Evolutionary conservation across 83 land plant species (phyloP).

Genomic region (Diphasiastrum complanatum): DNA sequence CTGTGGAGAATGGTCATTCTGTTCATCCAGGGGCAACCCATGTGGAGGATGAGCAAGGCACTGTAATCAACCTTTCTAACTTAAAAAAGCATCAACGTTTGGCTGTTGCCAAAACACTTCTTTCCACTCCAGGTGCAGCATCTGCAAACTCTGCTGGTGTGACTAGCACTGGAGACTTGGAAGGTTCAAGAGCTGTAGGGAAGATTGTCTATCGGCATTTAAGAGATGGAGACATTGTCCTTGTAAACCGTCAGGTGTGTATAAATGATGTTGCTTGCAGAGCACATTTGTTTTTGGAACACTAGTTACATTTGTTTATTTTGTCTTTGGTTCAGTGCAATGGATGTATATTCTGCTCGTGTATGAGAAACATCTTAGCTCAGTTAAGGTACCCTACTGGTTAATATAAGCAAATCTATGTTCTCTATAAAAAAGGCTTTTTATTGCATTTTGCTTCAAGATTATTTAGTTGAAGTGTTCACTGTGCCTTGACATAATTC

Average conservation of each 20-base stretch:
- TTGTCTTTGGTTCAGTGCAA: too few species aligned
- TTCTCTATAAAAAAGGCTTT: too few species aligned
- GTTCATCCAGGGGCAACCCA: constrained; percentile 89
- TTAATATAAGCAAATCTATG: too few species aligned
- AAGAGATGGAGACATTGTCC: constrained; percentile 82
- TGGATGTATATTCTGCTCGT: too few species aligned
- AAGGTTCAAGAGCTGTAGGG: constrained; percentile 45
- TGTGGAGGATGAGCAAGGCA: constrained; percentile 56
- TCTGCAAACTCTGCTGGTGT: constrained; percentile 17
- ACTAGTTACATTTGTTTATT: too few species aligned
- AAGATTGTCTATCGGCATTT: constrained; percentile 79
- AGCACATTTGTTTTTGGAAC: too few species aligned
- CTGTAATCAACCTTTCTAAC: constrained; percentile 20
- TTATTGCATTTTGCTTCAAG: too few species aligned
- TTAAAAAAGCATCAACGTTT: constrained; percentile 28
- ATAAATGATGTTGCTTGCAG: too few species aligned
- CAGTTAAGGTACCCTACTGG: too few species aligned
- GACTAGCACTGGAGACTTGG: constrained; percentile 27
- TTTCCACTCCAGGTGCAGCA: constrained; percentile 55
- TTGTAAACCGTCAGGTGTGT: constrained; percentile 81
- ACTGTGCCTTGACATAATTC: too few species aligned
- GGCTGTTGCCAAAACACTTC: constrained; percentile 62
- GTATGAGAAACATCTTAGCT: too few species aligned
- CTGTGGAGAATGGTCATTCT: constrained; percentile 69
- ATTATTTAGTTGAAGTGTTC: too few species aligned